Percentiles rank a stretch among this genome's conserved stretches.
Evolutionary conservation across 352 stramenopile genomes (phyloP).

Genomic region (Peronospora tabacina): DNA sequence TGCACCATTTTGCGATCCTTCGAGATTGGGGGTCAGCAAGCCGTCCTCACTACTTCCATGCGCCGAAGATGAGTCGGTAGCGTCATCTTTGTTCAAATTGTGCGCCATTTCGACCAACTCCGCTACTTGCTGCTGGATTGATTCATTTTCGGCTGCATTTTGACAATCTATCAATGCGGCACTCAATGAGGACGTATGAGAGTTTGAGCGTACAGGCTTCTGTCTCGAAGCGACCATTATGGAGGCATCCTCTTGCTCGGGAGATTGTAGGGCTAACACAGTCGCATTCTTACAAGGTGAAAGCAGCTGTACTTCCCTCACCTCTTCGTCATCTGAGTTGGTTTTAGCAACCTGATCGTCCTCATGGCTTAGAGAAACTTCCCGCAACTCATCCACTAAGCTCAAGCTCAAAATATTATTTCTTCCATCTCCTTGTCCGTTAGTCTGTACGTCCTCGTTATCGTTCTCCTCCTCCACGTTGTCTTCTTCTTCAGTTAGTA

Average conservation of each 20-base stretch:
- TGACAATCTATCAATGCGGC: conserved; percentile 7
- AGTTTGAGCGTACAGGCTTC: not conserved
- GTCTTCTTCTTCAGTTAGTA: conserved; percentile 13
- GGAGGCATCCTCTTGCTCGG: not conserved
- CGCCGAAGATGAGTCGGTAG: conserved; percentile 28
- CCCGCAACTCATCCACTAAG: conserved; percentile 9
- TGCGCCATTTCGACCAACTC: conserved; percentile 35
- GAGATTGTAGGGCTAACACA: not conserved
- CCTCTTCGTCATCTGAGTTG: not conserved
- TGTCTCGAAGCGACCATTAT: not conserved
- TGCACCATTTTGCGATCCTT: conserved; percentile 15
- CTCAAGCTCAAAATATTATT: conserved; percentile 8
- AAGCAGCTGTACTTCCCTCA: not conserved
- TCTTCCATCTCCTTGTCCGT: not conserved
- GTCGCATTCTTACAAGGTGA: conserved; percentile 1
- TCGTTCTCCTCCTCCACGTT: conserved; percentile 9
- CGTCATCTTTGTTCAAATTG: conserved; percentile 31
- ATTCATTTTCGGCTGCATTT: conserved; percentile 27
- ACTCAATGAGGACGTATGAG: conserved; percentile 8
- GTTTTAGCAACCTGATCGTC: conserved; percentile 2
- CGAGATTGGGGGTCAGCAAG: conserved; percentile 24
- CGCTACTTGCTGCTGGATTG: conserved; percentile 32
- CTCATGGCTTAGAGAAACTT: not conserved
- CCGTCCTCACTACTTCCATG: conserved; percentile 29
- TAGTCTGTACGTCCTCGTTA: not conserved